Percentiles rank a stretch among this genome's conserved stretches.
These are phyloP conservation scores for Euphorbia corollata DNA, from an alignment of 441 rosid genomes.

Conservation along the genomic window DNA sequence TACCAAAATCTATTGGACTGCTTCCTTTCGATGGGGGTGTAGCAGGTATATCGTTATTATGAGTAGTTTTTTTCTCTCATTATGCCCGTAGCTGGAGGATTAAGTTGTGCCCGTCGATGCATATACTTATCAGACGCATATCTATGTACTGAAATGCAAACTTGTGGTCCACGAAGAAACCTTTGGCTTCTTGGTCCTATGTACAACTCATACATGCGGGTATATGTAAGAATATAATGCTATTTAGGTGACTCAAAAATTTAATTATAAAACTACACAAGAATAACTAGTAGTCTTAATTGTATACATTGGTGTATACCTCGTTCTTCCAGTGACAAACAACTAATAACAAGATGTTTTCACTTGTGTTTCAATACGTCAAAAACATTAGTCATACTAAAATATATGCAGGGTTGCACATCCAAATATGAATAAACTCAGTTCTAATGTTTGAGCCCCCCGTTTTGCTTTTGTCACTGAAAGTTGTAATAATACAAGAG, in stretches of 20 bases:
- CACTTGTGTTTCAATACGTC: neutral
- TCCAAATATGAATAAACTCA: neutral
- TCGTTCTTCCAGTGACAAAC: neutral
- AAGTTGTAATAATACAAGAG: neutral
- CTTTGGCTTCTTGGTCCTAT: neutral
- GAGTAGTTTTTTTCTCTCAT: neutral
- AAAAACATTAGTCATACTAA: neutral
- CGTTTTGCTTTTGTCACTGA: neutral
- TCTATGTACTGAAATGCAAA: neutral
- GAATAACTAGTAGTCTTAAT: neutral
- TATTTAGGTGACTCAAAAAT: neutral
- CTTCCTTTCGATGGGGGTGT: constrained; percentile 97
- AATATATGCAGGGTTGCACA: neutral
- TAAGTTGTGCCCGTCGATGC: neutral
- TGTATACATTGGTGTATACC: neutral
- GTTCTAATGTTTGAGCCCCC: neutral
- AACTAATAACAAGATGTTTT: neutral
- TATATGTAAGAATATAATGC: neutral
- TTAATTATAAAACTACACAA: neutral
- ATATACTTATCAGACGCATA: neutral
- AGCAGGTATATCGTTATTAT: constrained; percentile 44
- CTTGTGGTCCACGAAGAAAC: neutral
- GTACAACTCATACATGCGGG: neutral
- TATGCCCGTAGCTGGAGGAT: neutral
- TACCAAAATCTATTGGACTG: constrained; percentile 94